phyloP scores from a whole-genome alignment of 805 yeast species.

The Saccharomycopsis fermentans region DNA sequence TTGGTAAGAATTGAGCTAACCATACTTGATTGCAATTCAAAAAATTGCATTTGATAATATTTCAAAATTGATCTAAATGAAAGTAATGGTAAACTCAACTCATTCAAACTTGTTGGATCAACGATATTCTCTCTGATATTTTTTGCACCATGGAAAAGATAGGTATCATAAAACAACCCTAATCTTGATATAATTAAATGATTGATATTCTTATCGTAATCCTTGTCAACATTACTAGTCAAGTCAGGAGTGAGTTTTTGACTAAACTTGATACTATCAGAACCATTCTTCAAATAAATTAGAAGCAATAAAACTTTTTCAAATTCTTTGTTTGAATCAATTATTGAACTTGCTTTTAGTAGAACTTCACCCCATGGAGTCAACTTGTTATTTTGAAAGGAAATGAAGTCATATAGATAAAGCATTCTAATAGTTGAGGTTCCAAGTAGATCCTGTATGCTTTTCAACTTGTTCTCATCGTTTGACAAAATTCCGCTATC shows the following conservation, averaged over 20 bases:
- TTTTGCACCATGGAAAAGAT: slow-evolving; percentile 14
- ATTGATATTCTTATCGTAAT: neutral
- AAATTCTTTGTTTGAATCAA: slow-evolving; percentile 24
- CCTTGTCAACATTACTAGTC: slow-evolving; percentile 24
- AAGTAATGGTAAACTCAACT: slow-evolving; percentile 55
- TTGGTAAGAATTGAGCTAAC: slow-evolving; percentile 42
- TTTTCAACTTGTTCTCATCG: slow-evolving; percentile 1
- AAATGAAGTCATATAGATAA: slow-evolving; percentile 1
- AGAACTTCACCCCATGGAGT: slow-evolving; percentile 43
- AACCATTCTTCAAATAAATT: slow-evolving; percentile 32
- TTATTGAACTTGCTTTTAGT: slow-evolving; percentile 23
- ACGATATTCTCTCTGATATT: slow-evolving; percentile 38
- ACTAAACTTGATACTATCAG: slow-evolving; percentile 17
- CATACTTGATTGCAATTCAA: slow-evolving; percentile 45
- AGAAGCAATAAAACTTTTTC: slow-evolving; percentile 40
- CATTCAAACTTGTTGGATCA: slow-evolving; percentile 36
- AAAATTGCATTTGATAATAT: slow-evolving; percentile 38
- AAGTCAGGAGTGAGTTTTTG: slow-evolving; percentile 29
- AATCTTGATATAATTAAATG: slow-evolving; percentile 37
- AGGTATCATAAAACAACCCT: slow-evolving; percentile 32
- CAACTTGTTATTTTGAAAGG: neutral
- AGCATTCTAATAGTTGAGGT: slow-evolving; percentile 4
- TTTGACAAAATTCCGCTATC: neutral
- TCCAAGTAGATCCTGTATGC: slow-evolving; percentile 1
- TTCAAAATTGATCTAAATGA: slow-evolving; percentile 58